Percentiles rank a stretch among this genome's conserved stretches.
Conservation (phyloP, 2,329 filamentous ascomycete genomes). For the Colletotrichum sp. region DNA sequence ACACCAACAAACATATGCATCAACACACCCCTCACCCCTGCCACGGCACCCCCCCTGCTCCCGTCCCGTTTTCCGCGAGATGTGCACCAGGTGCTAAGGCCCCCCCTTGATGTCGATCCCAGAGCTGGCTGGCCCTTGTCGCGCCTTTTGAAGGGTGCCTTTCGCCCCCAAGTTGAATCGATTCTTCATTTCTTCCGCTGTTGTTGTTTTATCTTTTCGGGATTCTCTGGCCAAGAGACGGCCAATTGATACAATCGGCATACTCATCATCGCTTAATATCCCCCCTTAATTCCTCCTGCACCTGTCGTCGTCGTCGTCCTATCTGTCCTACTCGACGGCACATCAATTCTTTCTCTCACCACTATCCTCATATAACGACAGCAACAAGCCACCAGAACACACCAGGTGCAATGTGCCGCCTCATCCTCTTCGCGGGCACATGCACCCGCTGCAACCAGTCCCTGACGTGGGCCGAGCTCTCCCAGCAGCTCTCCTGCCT, state of each 20-base stretch:
- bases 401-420: conserved; percentile 48
- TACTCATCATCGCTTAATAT: neutral
- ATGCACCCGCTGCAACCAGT: conserved; percentile 47
- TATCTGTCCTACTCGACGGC: neutral
- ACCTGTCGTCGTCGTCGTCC: too few species aligned
- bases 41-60: neutral
- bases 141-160: neutral
- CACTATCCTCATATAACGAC: neutral
- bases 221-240: neutral
- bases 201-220: neutral
- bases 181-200: neutral
- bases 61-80: neutral
- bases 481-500: conserved; percentile 52
- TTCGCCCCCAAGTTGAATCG: neutral
- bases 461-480: conserved; percentile 48
- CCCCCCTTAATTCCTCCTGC: neutral
- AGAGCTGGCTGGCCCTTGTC: neutral
- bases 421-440: conserved; percentile 48
- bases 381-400: neutral
- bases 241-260: neutral
- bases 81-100: neutral
- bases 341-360: neutral
- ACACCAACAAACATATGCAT: neutral
- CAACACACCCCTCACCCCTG: neutral
- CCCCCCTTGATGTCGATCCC: neutral